A percentile compares a stretch with the other conserved stretches of the same genome.
phyloP scores from a whole-genome alignment of 352 stramenopile species.

The Phytopythium montanum region DNA sequence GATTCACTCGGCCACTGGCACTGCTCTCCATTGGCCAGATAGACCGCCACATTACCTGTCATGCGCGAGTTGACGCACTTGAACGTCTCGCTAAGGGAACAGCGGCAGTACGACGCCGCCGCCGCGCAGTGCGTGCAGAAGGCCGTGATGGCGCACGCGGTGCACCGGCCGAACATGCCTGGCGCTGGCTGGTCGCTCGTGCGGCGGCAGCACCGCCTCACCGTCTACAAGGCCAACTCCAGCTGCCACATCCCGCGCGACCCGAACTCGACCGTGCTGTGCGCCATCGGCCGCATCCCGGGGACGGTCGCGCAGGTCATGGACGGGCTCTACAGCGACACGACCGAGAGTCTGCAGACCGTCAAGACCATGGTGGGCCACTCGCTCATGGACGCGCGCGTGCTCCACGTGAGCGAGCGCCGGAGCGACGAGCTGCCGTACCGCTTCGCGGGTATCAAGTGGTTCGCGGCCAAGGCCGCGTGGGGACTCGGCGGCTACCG shows the following conservation, averaged over 20 bases:
- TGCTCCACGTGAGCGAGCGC: conserved; percentile 29
- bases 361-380: conserved; percentile 34
- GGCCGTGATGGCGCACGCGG: conserved; percentile 1
- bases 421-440: conserved; percentile 28
- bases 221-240: conserved; percentile 7
- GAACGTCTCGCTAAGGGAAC: not conserved
- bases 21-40: not conserved
- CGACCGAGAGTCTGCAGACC: conserved; percentile 28
- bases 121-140: conserved; percentile 4
- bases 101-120: conserved; percentile 2
- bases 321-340: conserved; percentile 40
- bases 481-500: conserved; percentile 28
- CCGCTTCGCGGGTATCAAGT: conserved; percentile 49
- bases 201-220: conserved; percentile 3
- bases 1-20: not conserved
- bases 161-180: not conserved
- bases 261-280: conserved; percentile 33
- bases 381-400: conserved; percentile 24
- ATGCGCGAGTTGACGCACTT: not conserved
- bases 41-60: not conserved
- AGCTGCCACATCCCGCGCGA: conserved; percentile 7
- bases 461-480: conserved; percentile 23
- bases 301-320: conserved; percentile 40
- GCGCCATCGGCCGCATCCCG: conserved; percentile 28
- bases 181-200: conserved; percentile 7